Evolutionary conservation across 768 basidiomycete species (phyloP).

Genomic region (Rhodotorula graminis): DNA sequence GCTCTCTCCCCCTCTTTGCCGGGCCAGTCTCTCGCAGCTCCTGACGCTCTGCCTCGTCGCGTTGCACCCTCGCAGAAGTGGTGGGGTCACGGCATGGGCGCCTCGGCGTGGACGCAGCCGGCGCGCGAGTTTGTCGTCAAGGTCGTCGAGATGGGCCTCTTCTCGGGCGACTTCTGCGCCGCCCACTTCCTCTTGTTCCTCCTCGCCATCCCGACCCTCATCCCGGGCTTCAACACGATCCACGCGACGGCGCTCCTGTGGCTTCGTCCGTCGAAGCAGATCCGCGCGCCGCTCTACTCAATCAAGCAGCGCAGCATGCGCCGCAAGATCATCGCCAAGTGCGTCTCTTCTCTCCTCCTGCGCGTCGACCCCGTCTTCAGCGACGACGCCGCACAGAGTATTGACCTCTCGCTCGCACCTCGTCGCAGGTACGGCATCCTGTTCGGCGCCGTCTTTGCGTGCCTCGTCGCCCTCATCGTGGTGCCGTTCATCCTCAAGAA

Average conservation of each 20-base stretch:
- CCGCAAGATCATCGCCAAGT: slow-evolving; percentile 57
- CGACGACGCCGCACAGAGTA: not conserved
- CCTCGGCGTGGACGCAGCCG: slow-evolving; percentile 92
- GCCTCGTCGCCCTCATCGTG: slow-evolving; percentile 70
- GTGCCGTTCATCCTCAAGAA: slow-evolving; percentile 24
- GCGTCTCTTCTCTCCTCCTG: slow-evolving; percentile 43
- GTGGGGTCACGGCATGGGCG: slow-evolving; percentile 89
- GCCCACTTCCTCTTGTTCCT: slow-evolving; percentile 27
- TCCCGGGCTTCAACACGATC: slow-evolving; percentile 85
- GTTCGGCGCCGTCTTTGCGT: slow-evolving; percentile 63
- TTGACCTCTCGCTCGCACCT: not conserved
- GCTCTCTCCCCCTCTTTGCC: no score
- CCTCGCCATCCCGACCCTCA: slow-evolving; percentile 57
- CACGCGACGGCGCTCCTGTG: slow-evolving; percentile 93
- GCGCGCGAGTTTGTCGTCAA: slow-evolving; percentile 97
- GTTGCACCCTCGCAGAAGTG: slow-evolving; percentile 50
- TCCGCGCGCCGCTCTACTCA: slow-evolving; percentile 81
- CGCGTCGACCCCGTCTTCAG: not conserved
- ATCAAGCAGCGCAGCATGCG: slow-evolving; percentile 59
- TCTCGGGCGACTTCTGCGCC: slow-evolving; percentile 83
- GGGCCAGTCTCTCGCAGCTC: not conserved
- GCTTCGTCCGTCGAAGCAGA: slow-evolving; percentile 90
- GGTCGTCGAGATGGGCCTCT: slow-evolving; percentile 79
- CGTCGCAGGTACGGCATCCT: slow-evolving; percentile 54
- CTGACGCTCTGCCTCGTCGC: not conserved